Percentiles rank a stretch among this genome's conserved stretches.
phyloP scores from a whole-genome alignment of 495 filamentous ascomycete genomes.

The Aspergillus avenaceus region DNA sequence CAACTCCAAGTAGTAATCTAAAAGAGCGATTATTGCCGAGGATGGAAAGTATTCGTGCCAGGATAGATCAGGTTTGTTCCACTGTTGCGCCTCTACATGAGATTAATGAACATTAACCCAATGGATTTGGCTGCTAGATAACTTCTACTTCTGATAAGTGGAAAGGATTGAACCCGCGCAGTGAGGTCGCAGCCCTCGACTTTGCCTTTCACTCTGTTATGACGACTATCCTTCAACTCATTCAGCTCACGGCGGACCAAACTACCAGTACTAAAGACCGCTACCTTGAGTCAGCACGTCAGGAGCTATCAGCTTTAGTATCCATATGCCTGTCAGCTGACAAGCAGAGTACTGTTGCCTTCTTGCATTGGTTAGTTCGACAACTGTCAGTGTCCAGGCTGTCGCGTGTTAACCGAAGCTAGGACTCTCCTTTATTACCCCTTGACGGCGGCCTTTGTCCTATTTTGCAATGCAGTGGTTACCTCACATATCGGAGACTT shows the following conservation, averaged over 20 bases:
- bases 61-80: conserved; percentile 11
- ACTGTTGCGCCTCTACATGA: no score
- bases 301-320: conserved; percentile 14
- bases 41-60: conserved; percentile 14
- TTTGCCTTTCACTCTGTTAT: conserved; percentile 21
- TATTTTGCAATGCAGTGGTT: conserved; percentile 18
- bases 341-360: conserved; percentile 14
- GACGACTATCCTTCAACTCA: conserved; percentile 16
- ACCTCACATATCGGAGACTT: conserved; percentile 17
- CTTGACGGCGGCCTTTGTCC: conserved; percentile 14
- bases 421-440: conserved; percentile 20
- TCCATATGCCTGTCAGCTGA: conserved; percentile 17
- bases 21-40: conserved; percentile 6
- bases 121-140: conserved; percentile 4
- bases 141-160: conserved; percentile 8
- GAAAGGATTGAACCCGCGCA: conserved; percentile 15
- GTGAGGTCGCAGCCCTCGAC: conserved; percentile 17
- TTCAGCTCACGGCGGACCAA: conserved; percentile 2
- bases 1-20: background rate
- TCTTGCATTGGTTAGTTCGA: conserved; percentile 17
- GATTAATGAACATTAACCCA: background rate
- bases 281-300: conserved; percentile 18
- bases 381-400: background rate
- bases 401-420: background rate
- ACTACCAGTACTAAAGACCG: background rate